Base-by-base conservation (phyloP, 345 rosid genomes). In the Nephelium lappaceum region DNA sequence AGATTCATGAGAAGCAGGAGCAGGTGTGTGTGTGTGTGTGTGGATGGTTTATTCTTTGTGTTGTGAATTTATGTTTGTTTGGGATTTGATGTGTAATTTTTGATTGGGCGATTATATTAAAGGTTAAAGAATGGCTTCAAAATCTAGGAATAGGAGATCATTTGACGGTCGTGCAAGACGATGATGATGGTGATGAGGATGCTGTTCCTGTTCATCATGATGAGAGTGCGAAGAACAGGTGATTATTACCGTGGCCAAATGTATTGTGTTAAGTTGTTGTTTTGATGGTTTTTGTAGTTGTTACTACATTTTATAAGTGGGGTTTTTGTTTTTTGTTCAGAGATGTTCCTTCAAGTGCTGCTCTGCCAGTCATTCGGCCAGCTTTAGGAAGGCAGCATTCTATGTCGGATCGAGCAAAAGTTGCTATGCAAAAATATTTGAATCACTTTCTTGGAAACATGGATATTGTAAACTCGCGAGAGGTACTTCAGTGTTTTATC, bases 61-160 rank as follows among this genome's bases (percentile, higher is more conserved):
- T 65, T 67, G 51, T 23, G 16, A 38, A 25, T 21, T 53, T 49
- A 14, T 16, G 38, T 51, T 60, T 75, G 16, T 67, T 83, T 86
- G 72, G 57, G 76, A 83, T 87, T 87, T 90, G 86, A 89, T 88
- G 75, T 31, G 3, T 84, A 63, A 61, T 84, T 84, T 65, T 84
- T 84, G 31, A 63, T 86, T 88, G 86, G 80, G 82, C 81, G 78
- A 77, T 83, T 84, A 80, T 78, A 82, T 91, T 82, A 86, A 93
- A 95, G 99, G 99, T 95, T 90, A 95, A 92, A 95, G 99, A 93
- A 83, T 95, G 99, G 99, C 99, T 95, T 88, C 97, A 93, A 91
- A 93, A 94, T 92, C 97, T 95, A 87, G 99, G 98, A 91, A 90
- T 95, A 55, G 99, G 96, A 82, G 99, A 95, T 77, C 89, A 92